These are phyloP conservation scores for Kazachstania sp. DNA, from an alignment of 1,139 yeast genomes.

Conservation along the genomic window DNA sequence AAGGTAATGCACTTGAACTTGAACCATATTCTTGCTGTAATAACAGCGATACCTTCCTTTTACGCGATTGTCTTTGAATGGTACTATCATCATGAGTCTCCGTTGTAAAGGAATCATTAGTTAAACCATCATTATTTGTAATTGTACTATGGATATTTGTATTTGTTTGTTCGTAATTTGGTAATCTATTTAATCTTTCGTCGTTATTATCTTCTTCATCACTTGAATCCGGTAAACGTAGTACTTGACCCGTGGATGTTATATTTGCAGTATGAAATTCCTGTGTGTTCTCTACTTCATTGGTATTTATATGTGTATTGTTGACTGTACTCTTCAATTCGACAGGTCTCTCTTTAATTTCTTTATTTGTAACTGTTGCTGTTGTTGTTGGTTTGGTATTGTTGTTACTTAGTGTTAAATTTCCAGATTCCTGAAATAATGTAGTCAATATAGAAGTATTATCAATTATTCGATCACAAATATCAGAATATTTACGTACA, in stretches of 20 bases:
- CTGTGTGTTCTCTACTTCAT: slow-evolving; percentile 1
- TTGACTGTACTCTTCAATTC: background rate
- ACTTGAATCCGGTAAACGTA: slow-evolving; percentile 23
- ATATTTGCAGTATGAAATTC: slow-evolving; percentile 17
- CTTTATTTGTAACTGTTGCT: background rate
- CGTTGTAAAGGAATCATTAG: background rate
- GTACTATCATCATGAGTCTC: slow-evolving; percentile 16
- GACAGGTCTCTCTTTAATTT: background rate
- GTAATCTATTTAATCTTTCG: background rate
- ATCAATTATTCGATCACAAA: slow-evolving; percentile 27
- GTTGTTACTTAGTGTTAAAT: slow-evolving; percentile 8
- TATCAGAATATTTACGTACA: slow-evolving; percentile 23
- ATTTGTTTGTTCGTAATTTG: slow-evolving; percentile 3
- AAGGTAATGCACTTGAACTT: slow-evolving; percentile 21
- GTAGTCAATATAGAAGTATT: slow-evolving; percentile 25
- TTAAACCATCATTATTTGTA: background rate
- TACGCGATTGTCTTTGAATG: slow-evolving; percentile 24
- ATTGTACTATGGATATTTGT: slow-evolving; percentile 10
- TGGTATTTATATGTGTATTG: background rate
- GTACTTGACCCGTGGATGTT: slow-evolving; percentile 25
- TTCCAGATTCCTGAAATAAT: slow-evolving; percentile 29
- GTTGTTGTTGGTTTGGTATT: background rate
- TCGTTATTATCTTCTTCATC: slow-evolving; percentile 17
- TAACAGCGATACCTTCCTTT: slow-evolving; percentile 27
- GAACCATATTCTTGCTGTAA: slow-evolving; percentile 30